Evolutionary conservation across 352 stramenopile genomes (phyloP), one percentile per base, ranked within the genome.

Genomic region (Chrysophaeum taylorii): DNA sequence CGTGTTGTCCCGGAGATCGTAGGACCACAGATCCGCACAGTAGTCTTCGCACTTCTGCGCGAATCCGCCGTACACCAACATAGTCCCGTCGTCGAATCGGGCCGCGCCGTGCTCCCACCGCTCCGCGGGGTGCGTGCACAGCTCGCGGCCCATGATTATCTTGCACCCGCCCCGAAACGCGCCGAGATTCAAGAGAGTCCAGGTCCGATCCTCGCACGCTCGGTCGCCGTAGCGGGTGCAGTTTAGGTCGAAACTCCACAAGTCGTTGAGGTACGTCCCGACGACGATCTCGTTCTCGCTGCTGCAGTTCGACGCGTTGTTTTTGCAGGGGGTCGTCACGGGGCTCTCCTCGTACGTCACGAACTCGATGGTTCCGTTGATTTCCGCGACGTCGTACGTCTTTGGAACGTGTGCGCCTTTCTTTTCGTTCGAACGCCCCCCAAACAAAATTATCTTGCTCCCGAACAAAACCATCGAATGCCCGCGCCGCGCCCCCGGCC

Each of bases 11-110:
- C 66, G 64, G 0, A 97, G 86, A 75, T 97, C 88, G 63, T 95
- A 96, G 16, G 92, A 72, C 92, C 93, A 98, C 75, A 96, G 81
- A 78, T 98, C 93, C 74, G 95, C 82, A 78, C 93, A 98, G 71
- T 96, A 98, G 75, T 98, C 93, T 42, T 87, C 84, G 72, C 93
- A 98, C 35, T 91, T 78, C 7, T 87, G 83, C 0, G 83, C 87
- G 70, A 96, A 97, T 12, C 93, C 93, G 33, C 91, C 92, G 73
- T 95, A 97, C 42, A 97, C 73, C 16, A 90, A 72, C 89, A 98
- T 95, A 1, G 85, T 90, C 23, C 81, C 79, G 68, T 96, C 85
- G 43, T 84, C 75, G 68, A 97, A 91, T 39, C 52, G 52, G 75
- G 62, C 48, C 50, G 68, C 76, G 41, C 37, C 87, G 64, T 96